Evolutionary conservation across 495 filamentous ascomycete genomes (phyloP).

Genomic region (Podospora pseudocomata): DNA sequence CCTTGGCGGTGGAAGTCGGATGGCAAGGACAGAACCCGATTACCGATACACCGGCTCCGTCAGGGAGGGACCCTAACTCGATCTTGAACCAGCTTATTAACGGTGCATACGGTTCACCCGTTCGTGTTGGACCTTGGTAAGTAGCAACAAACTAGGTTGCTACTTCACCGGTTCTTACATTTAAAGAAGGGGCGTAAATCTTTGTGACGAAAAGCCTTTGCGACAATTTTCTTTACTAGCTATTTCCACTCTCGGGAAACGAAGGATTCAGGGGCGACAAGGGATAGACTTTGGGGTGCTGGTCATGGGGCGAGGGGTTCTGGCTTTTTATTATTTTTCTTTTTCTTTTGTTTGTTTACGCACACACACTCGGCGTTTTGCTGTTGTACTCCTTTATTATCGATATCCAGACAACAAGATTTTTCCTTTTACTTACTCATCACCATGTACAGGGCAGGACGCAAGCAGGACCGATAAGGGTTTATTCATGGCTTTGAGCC

Average conservation of each 20-base stretch:
- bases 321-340: constrained; percentile 8
- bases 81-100: constrained; percentile 76
- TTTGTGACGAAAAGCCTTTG: neutral
- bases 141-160: neutral
- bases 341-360: neutral
- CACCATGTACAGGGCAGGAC: neutral
- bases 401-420: neutral
- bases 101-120: constrained; percentile 72
- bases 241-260: constrained; percentile 2
- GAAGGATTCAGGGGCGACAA: constrained; percentile 9
- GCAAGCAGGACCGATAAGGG: neutral
- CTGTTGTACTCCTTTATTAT: neutral
- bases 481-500: neutral
- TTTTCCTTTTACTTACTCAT: neutral
- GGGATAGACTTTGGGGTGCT: constrained; percentile 21
- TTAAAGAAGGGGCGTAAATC: neutral
- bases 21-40: constrained; percentile 62
- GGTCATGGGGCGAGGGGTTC: neutral
- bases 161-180: neutral
- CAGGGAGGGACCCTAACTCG: constrained; percentile 53
- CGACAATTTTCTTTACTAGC: constrained; percentile 7
- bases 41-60: constrained; percentile 41
- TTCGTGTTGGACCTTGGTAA: constrained; percentile 72
- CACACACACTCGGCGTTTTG: neutral
- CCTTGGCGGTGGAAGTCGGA: constrained; percentile 66